Evolutionary conservation across 106 monocot genomes (phyloP).

Genomic region (Allium cepa): DNA sequence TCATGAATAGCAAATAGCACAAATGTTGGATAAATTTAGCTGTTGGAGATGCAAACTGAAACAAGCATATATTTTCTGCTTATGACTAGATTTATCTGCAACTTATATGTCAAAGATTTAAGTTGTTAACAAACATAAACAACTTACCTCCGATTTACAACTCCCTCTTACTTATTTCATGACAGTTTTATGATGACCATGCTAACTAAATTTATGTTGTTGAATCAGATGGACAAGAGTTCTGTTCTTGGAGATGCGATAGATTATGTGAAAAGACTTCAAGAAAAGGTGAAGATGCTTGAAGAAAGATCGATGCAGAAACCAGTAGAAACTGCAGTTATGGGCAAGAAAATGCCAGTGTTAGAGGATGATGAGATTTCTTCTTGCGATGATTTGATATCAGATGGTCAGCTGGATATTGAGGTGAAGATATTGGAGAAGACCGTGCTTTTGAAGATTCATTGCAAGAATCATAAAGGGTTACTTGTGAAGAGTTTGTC

Average conservation of each 20-base stretch:
- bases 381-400: constrained; percentile 8
- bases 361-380: constrained; percentile 12
- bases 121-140: no score
- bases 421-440: constrained; percentile 31
- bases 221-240: constrained; percentile 30
- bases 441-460: constrained; percentile 36
- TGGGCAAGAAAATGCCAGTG: constrained; percentile 14
- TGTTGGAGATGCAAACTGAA: no score
- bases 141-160: no score
- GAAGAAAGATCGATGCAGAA: constrained; percentile 21
- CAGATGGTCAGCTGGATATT: constrained; percentile 10
- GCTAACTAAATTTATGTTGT: no score
- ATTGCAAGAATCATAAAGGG: constrained; percentile 41
- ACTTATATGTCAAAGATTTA: no score
- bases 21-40: no score
- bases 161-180: no score
- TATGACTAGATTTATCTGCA: no score
- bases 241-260: constrained; percentile 35
- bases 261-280: constrained; percentile 28
- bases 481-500: constrained; percentile 21
- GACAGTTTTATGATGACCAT: no score
- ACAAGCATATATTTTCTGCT: no score
- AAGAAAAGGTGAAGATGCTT: constrained; percentile 27
- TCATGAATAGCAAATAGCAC: no score
- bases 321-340: constrained; percentile 13